Evolutionary conservation across 2,329 filamentous ascomycete genomes (phyloP).

Genomic region (Xylariaceae sp.): DNA sequence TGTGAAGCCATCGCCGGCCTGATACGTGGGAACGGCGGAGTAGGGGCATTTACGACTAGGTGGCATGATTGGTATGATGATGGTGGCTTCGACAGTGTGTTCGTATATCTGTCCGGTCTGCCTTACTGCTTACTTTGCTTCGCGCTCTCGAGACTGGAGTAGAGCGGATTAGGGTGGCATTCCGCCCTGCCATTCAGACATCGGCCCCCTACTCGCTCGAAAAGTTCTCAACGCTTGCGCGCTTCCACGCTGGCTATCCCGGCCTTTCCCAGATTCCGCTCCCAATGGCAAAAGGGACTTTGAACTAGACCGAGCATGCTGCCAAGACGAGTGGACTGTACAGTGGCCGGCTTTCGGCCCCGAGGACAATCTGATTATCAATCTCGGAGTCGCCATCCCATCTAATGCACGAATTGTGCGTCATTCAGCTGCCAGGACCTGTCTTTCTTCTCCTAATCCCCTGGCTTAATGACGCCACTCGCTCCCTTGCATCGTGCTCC

Average conservation of each 20-base stretch:
- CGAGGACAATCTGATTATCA: constrained; percentile 10
- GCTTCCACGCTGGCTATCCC: neutral
- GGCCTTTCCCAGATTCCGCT: neutral
- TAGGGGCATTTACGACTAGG: neutral
- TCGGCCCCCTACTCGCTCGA: neutral
- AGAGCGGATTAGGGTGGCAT: constrained; percentile 7
- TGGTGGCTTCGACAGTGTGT: neutral
- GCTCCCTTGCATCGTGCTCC: neutral
- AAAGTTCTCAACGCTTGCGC: neutral
- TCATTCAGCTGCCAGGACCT: constrained; percentile 13
- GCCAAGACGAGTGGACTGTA: constrained; percentile 11
- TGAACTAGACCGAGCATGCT: constrained; percentile 10
- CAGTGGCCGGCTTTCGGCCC: constrained; percentile 12
- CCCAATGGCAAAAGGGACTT: neutral
- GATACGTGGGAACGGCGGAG: neutral
- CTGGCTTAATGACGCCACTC: neutral
- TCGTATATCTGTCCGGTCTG: neutral
- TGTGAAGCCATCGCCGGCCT: constrained; percentile 1
- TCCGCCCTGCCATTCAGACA: neutral
- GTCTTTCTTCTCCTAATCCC: neutral
- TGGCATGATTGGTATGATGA: neutral
- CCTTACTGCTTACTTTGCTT: neutral
- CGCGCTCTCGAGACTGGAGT: neutral
- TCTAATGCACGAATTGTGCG: constrained; percentile 10
- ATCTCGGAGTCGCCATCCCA: constrained; percentile 9